Evolutionary conservation across 2,329 filamentous ascomycete species (phyloP), one percentile per base, ranked within the genome.

Genomic region (Ceratocystis ficicola): DNA sequence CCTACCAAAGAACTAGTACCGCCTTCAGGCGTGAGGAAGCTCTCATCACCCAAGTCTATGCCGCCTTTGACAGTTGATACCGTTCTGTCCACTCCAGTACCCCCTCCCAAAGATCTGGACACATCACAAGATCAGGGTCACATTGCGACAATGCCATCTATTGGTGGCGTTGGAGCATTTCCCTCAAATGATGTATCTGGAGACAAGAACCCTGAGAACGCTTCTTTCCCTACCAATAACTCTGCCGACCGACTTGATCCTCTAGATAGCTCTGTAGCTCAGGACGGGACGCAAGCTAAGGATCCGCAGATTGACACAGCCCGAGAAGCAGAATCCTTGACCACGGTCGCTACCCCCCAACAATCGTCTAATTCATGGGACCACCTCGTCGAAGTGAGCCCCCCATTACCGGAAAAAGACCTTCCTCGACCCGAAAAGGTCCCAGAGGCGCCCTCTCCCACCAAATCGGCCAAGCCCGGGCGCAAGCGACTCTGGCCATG

Each of bases 401-500:
- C 55, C 17, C 28, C 55, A 20, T 30, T 30, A 1, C 28, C 30
- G 17, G 55, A 59, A 7, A 59, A 59, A 8, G 55, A 36, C 17
- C 28, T 59, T 8, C 28, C 28, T 8, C 55, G 20, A 8, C 55
- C 25, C 2, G 55, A 59, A 1, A 59, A 32, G 28, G 15, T 25
- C 55, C 0, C 17, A n/a, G 55, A 59, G 28, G 17, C 8, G 28
- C 20, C 12, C 7, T 59, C 55, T 6, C 55, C 55, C 15, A 30
- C 25, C 5, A 59, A 59, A 8, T n/a, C 55, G 7, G 17, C 30
- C 32, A 65, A 62, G 48, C 57, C 30, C 4, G 66, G 65, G 44
- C 64, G 62, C 28, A 60, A 55, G 22, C 66, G 66, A 20, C 63
- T 57, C 44, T 67, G 66, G 66, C 64, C 61, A 36, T 67, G 66